Conservation (phyloP, 208 protist genomes). For the Leishmania guyanensis region DNA sequence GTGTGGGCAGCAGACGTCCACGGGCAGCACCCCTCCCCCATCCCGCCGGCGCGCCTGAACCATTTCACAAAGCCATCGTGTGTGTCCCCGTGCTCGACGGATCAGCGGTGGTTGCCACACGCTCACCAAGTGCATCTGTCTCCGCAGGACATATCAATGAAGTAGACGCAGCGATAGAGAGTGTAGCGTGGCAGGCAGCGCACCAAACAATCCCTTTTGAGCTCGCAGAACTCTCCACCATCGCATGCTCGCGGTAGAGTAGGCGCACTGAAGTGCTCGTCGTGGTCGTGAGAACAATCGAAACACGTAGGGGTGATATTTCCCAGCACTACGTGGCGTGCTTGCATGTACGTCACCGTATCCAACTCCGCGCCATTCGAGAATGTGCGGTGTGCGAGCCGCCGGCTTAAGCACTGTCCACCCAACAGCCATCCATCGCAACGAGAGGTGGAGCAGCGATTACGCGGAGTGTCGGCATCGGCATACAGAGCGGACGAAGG, state of each 20-base stretch:
- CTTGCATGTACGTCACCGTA: background rate
- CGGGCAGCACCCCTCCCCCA: background rate
- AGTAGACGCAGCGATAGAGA: background rate
- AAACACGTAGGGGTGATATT: background rate
- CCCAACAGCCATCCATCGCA: background rate
- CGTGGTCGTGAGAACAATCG: background rate
- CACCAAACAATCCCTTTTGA: background rate
- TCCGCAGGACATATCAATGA: background rate
- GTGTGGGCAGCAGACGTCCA: no score
- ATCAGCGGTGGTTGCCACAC: background rate
- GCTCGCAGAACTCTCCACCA: background rate
- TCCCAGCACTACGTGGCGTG: background rate
- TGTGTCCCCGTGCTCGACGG: background rate
- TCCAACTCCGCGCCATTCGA: background rate
- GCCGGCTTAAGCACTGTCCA: background rate
- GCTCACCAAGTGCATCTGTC: background rate
- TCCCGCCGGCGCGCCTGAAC: background rate
- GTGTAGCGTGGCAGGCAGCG: background rate
- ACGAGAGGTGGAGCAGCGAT: background rate
- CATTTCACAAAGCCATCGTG: background rate
- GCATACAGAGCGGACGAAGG: background rate
- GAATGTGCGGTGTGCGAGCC: background rate
- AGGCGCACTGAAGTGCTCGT: background rate
- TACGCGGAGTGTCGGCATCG: background rate
- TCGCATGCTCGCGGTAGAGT: background rate